Evolutionary conservation across 305 asterid species (phyloP), one percentile per base, ranked within the genome.

Genomic region (Plantago coronopus): DNA sequence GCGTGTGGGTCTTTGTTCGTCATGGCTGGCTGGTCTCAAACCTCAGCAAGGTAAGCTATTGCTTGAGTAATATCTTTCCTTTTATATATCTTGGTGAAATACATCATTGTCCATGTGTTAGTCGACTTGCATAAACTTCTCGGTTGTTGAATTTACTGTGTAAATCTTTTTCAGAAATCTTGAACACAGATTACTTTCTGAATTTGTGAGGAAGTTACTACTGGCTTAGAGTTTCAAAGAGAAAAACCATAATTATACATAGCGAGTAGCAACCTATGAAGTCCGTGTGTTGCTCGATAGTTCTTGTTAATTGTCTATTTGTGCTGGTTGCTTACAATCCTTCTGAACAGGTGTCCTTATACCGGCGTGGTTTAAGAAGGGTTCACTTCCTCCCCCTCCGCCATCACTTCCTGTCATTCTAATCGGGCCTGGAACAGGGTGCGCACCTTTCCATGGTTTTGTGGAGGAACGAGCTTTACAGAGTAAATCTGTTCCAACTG

Each of bases 341-440:
- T 15, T 64, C 65, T 63, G 50, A 70, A 62, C 89, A 91, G 98
- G 86, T 48, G 73, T 72, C 57, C 59, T 73, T 19, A 72, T 91
- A 69, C 94, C 95, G 3, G 91, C 81, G 57, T 86, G 97, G 96
- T 80, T 91, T 59, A 79, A 56, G 27, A 88, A 84, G 75, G 97
- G 97, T 44, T 83, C 84, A 65, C 89, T 86, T 57, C 91, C 97
- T 68, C 62, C 83, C 44, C 96, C 98, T 51, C 76, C 83, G 7
- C 91, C 89, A 47, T 75, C 79, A 29, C 88, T 91, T 69, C 96
- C 98, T 59, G 79, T 86, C 51, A 79, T 91, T 70, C 95, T 91
- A 57, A 50, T 91, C 17, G 98, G 95, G 48, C 98, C 98, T 17
- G 98, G 98, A 60, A 86, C 98, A 4, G 98, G 98, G 47, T 89